Evolutionary conservation across 306 rosid species (phyloP).

Genomic region (Notholithocarpus densiflorus): DNA sequence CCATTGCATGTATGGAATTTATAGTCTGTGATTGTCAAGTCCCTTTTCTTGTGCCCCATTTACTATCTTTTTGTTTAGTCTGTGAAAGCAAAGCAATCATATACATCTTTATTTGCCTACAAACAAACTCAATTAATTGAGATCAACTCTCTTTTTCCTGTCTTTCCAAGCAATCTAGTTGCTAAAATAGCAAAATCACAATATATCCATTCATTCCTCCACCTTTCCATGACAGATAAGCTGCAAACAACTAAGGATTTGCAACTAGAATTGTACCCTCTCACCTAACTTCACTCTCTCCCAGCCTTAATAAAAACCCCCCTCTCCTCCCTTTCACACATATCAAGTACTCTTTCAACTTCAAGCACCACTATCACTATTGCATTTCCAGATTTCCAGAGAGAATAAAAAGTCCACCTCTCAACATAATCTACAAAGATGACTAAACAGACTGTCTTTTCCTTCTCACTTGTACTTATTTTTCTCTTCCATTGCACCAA

Average conservation of each 20-base stretch:
- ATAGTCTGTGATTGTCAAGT: no score
- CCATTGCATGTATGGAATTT: no score
- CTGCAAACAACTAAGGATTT: constrained; percentile 21
- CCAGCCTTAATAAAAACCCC: constrained; percentile 25
- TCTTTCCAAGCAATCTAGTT: constrained; percentile 20
- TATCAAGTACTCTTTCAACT: constrained; percentile 22
- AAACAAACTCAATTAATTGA: constrained; percentile 28
- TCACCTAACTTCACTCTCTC: constrained; percentile 24
- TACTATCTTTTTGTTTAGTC: background rate
- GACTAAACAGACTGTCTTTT: constrained; percentile 16
- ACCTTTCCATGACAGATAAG: constrained; percentile 24
- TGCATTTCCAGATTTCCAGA: background rate
- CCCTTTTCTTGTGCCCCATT: background rate
- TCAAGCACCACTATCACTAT: background rate
- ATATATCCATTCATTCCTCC: constrained; percentile 27
- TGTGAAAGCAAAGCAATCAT: background rate
- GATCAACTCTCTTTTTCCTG: constrained; percentile 24
- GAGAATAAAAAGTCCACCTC: background rate
- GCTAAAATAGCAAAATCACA: constrained; percentile 22
- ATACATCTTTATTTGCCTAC: background rate
- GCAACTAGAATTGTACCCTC: constrained; percentile 22
- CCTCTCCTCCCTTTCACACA: background rate
- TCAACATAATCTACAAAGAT: background rate
- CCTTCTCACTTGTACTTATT: background rate
- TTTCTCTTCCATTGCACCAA: background rate